Evolutionary conservation across 768 basidiomycete species (phyloP), one percentile per base, ranked within the genome.

Genomic region (Podaxis sp.): DNA sequence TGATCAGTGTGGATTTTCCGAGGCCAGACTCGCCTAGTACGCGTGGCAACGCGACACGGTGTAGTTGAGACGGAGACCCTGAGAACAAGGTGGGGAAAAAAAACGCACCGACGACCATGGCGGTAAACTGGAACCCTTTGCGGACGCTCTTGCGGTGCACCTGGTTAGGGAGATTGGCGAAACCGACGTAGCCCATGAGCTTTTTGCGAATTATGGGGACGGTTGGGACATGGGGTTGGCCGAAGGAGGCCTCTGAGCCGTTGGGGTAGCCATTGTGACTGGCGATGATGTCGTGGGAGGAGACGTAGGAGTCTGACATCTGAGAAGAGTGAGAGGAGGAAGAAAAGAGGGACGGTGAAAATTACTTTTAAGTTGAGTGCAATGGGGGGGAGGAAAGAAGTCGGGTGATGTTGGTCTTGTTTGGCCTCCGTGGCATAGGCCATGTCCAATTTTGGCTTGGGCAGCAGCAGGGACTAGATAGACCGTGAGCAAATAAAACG

Each of bases 121-220:
- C 84, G 59, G 95, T 96, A 81, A 99, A 99, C 76, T 99, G 94
- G 84, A 99, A 99, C 50, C 97, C 96, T 78, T 95, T 98, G 81
- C 95, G 85, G 53, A 97, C 91, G 71, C 95, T 96, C 82, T 97
- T 94, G 78, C 97, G 90, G 80, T 99, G 97, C 50, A 99, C 96
- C 77, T 99, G 97, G 84, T 99, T 99, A 55, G 97, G 97, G 56
- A 99, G 85, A 77, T 97, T 99, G 73, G 96, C 94, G 73, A 99
- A 96, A 56, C 94, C 94, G 64, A 96, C 94, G 74, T 94, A 96
- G 71, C 94, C 93, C 86, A 91, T 93, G 70, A 96, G 82, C 80
- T 95, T 95, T 87, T 95, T 95, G 78, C 92, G 90, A 71, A 84
- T 84, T 73, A 83, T 80, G 68, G 77, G 78, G 63, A 82, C 77